A percentile compares a stretch with the other conserved stretches of the same genome.
Evolutionary conservation across 1,284 basidiomycete species (phyloP).

Genomic region (Taiwanofungus camphoratus): DNA sequence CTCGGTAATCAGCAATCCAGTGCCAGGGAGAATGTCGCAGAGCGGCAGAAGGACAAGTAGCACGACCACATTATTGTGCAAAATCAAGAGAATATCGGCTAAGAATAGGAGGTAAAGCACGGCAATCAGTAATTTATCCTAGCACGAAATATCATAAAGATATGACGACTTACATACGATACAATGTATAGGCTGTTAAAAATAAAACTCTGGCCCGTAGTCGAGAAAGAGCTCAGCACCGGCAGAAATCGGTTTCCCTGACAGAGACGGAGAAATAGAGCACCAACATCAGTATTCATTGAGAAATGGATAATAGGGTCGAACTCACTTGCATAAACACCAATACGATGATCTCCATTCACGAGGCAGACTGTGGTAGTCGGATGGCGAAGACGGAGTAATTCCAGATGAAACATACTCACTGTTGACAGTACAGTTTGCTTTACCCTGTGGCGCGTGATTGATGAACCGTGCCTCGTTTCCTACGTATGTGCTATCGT

Average conservation of each 20-base stretch:
- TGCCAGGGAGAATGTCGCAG: no score
- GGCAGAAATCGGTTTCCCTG: slow-evolving; percentile 30
- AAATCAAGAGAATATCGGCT: no score
- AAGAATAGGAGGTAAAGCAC: no score
- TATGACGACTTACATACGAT: no score
- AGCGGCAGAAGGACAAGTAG: no score
- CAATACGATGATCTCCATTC: slow-evolving; percentile 46
- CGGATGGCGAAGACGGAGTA: not conserved
- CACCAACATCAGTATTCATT: not conserved
- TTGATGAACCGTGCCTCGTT: slow-evolving; percentile 56
- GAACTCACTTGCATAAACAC: slow-evolving; percentile 39
- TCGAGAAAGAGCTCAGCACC: slow-evolving; percentile 40
- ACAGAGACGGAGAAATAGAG: not conserved
- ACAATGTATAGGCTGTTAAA: not conserved
- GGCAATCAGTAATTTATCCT: no score
- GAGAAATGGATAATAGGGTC: not conserved
- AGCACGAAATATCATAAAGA: no score
- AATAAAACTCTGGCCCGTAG: slow-evolving; percentile 34
- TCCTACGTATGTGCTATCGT: slow-evolving; percentile 45
- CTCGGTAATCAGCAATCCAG: no score
- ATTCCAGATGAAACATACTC: not conserved
- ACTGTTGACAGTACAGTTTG: slow-evolving; percentile 41
- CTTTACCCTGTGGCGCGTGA: slow-evolving; percentile 28
- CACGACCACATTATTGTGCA: no score
- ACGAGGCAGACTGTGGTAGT: slow-evolving; percentile 29